phyloP scores from a whole-genome alignment of 805 yeast species.

The Candida methanosorbosa region DNA sequence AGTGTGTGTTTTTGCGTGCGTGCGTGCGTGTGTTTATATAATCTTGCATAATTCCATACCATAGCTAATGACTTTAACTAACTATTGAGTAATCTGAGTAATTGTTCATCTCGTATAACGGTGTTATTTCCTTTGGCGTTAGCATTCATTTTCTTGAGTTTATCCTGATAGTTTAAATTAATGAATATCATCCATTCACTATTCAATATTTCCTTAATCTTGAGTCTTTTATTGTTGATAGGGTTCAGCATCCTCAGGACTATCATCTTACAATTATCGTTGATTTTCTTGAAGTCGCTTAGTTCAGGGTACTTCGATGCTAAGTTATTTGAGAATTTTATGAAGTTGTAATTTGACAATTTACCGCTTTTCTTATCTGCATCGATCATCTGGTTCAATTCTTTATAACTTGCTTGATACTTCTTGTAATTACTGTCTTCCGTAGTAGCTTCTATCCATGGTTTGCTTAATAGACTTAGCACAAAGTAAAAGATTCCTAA shows the following conservation, averaged over 20 bases:
- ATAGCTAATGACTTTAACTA: too few species aligned
- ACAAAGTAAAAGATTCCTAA: slow-evolving; percentile 41
- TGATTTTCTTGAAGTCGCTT: slow-evolving; percentile 8
- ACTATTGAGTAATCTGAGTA: slow-evolving; percentile 10
- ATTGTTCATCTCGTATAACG: slow-evolving; percentile 13
- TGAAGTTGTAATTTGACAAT: neutral
- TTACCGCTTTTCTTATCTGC: neutral
- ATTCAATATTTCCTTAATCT: slow-evolving; percentile 11
- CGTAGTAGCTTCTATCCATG: slow-evolving; percentile 37
- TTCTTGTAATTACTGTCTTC: slow-evolving; percentile 16
- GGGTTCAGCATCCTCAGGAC: slow-evolving; percentile 24
- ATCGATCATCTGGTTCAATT: too few species aligned
- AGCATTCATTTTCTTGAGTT: slow-evolving; percentile 2
- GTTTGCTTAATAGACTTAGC: slow-evolving; percentile 32
- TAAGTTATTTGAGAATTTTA: neutral
- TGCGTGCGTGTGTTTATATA: too few species aligned
- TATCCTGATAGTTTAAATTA: slow-evolving; percentile 9
- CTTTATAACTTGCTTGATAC: slow-evolving; percentile 5
- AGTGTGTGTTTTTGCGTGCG: too few species aligned
- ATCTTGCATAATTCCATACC: too few species aligned
- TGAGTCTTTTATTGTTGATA: slow-evolving; percentile 9
- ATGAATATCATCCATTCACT: slow-evolving; percentile 25
- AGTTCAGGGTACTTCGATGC: neutral
- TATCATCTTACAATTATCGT: slow-evolving; percentile 4
- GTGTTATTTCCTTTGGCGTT: neutral